Percentiles rank a stretch among this genome's conserved stretches.
Conservation (phyloP, 345 rosid species). For the Citrus mangshanensis region DNA sequence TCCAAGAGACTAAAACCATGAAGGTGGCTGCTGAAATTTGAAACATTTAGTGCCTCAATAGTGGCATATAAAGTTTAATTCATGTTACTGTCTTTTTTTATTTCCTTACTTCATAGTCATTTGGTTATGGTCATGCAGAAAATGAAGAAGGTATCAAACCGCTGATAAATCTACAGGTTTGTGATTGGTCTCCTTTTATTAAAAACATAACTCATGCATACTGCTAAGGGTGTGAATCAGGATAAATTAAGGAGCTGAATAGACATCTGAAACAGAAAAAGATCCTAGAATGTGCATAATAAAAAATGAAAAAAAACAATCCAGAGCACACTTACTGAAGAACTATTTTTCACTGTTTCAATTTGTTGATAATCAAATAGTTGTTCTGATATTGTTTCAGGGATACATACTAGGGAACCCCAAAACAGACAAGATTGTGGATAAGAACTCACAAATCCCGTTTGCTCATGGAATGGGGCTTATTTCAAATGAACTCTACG, state of each 20-base stretch:
- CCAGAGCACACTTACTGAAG: background rate
- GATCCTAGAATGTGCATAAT: background rate
- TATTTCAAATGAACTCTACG: slow-evolving; percentile 65
- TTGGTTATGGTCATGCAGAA: slow-evolving; percentile 39
- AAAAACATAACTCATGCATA: background rate
- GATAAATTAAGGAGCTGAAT: background rate
- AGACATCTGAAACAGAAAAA: background rate
- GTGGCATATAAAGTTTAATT: background rate
- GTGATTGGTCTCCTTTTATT: background rate
- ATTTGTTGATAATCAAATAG: no score
- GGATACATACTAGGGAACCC: slow-evolving; percentile 71
- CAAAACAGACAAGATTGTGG: slow-evolving; percentile 18
- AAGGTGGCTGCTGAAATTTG: background rate
- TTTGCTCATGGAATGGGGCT: slow-evolving; percentile 66
- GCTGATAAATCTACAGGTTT: slow-evolving; percentile 55
- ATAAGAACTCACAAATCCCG: slow-evolving; percentile 35
- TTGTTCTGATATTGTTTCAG: slow-evolving; percentile 23
- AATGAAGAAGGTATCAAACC: slow-evolving; percentile 51
- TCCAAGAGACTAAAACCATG: background rate
- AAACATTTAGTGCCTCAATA: background rate
- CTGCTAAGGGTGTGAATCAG: background rate
- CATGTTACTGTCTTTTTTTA: background rate
- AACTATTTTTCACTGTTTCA: background rate
- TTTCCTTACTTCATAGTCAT: background rate
- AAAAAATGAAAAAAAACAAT: background rate